These are phyloP conservation scores for Eimeria nieschulzi DNA, from an alignment of 169 alveolate genomes.

Conservation along the genomic window DNA sequence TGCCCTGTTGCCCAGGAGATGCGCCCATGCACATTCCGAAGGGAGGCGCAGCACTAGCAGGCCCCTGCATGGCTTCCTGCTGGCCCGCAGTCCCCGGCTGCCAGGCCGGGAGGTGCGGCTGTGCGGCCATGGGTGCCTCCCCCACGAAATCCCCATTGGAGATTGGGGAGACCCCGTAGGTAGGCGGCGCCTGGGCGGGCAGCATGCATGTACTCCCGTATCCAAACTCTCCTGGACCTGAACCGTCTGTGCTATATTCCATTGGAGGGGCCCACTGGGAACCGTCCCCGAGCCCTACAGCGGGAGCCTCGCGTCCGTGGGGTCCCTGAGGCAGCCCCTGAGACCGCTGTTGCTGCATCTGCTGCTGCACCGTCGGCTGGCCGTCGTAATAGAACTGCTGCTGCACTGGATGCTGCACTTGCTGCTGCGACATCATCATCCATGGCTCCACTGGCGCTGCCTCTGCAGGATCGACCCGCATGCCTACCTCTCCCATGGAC, in stretches of 20 bases:
- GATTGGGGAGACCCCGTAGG: slow-evolving; percentile 20
- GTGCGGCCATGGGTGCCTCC: slow-evolving; percentile 6
- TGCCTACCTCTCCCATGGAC: slow-evolving; percentile 19
- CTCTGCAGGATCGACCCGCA: slow-evolving; percentile 34
- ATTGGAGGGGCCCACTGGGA: slow-evolving; percentile 22
- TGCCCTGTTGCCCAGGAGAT: slow-evolving; percentile 38
- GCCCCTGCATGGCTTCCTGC: slow-evolving; percentile 24
- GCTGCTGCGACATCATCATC: slow-evolving; percentile 24
- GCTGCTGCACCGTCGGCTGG: slow-evolving; percentile 61
- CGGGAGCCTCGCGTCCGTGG: slow-evolving; percentile 10
- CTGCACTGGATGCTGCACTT: slow-evolving; percentile 14
- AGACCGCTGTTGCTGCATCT: slow-evolving; percentile 39
- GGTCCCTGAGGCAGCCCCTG: slow-evolving; percentile 23
- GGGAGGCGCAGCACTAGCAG: neutral
- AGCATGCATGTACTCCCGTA: slow-evolving; percentile 33
- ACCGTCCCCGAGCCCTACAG: slow-evolving; percentile 12
- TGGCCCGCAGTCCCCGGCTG: neutral
- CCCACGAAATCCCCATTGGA: slow-evolving; percentile 8
- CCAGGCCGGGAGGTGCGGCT: slow-evolving; percentile 29
- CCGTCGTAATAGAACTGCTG: slow-evolving; percentile 51
- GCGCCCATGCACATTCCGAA: slow-evolving; percentile 54
- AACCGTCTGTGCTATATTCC: neutral
- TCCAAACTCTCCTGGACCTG: neutral
- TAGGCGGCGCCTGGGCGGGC: slow-evolving; percentile 50
- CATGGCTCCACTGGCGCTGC: slow-evolving; percentile 23